A percentile compares a stretch with the other conserved stretches of the same genome.
Evolutionary conservation across 2,329 filamentous ascomycete genomes (phyloP).

Genomic region (Botrytis fabae): DNA sequence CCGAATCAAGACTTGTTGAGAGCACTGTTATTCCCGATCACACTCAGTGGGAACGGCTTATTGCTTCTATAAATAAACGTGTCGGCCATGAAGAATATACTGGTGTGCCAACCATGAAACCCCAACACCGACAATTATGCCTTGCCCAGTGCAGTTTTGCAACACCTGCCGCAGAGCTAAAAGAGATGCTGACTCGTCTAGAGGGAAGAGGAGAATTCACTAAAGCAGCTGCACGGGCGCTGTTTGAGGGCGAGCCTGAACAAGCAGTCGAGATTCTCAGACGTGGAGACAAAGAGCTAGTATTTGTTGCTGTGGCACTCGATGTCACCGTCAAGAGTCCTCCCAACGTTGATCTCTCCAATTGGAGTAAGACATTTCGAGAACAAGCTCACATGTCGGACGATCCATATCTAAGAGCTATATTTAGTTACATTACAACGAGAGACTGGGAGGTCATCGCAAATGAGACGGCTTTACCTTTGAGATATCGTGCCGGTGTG

Average conservation of each 20-base stretch:
- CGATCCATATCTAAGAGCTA: conserved; percentile 77
- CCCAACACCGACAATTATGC: conserved; percentile 72
- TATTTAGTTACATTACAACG: conserved; percentile 74
- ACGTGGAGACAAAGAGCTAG: conserved; percentile 64
- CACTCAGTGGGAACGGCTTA: conserved; percentile 59
- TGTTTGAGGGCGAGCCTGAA: conserved; percentile 70
- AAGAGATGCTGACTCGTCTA: conserved; percentile 48
- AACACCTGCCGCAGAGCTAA: conserved; percentile 51
- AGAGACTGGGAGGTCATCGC: conserved; percentile 75
- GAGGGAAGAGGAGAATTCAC: conserved; percentile 59
- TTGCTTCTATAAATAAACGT: conserved; percentile 64
- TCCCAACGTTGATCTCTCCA: conserved; percentile 40
- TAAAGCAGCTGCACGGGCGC: conserved; percentile 72
- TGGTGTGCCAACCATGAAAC: conserved; percentile 62
- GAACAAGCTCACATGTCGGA: conserved; percentile 51
- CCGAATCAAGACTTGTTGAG: conserved; percentile 50
- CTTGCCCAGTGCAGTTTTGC: conserved; percentile 75
- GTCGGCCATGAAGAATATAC: conserved; percentile 63
- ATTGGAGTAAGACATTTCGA: conserved; percentile 38
- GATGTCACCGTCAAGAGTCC: conserved; percentile 59
- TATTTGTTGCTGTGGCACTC: conserved; percentile 68
- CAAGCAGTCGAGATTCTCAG: conserved; percentile 71
- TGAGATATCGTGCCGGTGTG: conserved; percentile 72
- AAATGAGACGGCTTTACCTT: conserved; percentile 69
- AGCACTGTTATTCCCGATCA: conserved; percentile 47